A percentile compares a stretch with the other conserved stretches of the same genome.
Conservation (phyloP, 2,329 filamentous ascomycete species). For the Aspergillus aculeatinus region DNA sequence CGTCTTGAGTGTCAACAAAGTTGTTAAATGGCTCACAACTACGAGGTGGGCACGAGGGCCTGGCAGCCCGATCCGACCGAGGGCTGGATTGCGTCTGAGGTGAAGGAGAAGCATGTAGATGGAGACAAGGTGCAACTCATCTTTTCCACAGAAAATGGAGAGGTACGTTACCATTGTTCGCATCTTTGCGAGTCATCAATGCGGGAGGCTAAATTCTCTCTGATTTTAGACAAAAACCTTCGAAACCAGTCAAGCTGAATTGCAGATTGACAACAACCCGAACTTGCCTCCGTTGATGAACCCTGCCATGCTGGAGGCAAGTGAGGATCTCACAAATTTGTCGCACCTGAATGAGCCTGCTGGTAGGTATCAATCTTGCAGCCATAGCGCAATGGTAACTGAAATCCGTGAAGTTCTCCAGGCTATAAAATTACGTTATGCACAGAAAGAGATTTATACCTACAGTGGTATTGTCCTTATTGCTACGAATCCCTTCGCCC, state of each 20-base stretch:
- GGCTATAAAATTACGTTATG: constrained; percentile 94
- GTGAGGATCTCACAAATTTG: constrained; percentile 94
- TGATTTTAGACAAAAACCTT: constrained; percentile 68
- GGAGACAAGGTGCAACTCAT: constrained; percentile 84
- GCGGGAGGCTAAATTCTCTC: constrained; percentile 11
- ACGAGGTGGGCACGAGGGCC: constrained; percentile 93
- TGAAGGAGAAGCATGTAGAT: constrained; percentile 77
- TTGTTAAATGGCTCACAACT: constrained; percentile 73
- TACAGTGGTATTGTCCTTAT: constrained; percentile 99
- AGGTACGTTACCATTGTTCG: constrained; percentile 57
- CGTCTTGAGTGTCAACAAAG: not conserved
- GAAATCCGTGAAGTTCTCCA: constrained; percentile 69
- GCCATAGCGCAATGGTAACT: constrained; percentile 17
- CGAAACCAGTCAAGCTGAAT: constrained; percentile 71
- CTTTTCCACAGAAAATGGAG: constrained; percentile 88
- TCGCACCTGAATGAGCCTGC: constrained; percentile 98
- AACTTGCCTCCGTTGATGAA: constrained; percentile 94
- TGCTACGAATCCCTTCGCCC: constrained; percentile 95
- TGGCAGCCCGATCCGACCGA: constrained; percentile 97
- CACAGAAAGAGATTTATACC: constrained; percentile 99
- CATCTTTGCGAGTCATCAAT: not conserved
- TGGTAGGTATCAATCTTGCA: constrained; percentile 56
- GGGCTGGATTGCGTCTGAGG: constrained; percentile 96
- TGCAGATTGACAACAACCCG: constrained; percentile 74
- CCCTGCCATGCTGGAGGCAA: constrained; percentile 95